A percentile compares a stretch with the other conserved stretches of the same genome.
phyloP scores from a whole-genome alignment of 805 yeast species.

The Saccharomycopsis selenospora region DNA sequence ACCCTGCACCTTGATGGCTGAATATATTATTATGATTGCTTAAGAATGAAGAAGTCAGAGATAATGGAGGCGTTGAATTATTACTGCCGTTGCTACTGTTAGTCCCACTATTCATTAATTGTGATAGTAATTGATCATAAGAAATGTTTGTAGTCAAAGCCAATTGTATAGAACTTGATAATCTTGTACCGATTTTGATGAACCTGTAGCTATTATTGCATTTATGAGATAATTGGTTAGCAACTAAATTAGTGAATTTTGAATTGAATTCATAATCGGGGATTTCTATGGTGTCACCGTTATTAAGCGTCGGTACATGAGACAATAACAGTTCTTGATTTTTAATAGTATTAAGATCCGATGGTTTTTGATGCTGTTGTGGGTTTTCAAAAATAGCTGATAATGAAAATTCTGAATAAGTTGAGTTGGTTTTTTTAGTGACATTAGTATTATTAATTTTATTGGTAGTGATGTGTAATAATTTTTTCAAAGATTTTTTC shows the following conservation, averaged over 20 bases:
- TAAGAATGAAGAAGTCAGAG: not conserved
- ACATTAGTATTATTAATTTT: too few species aligned
- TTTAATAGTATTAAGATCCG: too few species aligned
- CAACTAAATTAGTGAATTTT: not conserved
- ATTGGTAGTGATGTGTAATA: constrained; percentile 2
- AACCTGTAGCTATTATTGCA: not conserved
- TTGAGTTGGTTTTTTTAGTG: too few species aligned
- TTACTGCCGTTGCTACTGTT: not conserved
- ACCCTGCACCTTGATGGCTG: not conserved
- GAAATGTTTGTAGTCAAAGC: constrained; percentile 9
- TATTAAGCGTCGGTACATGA: not conserved
- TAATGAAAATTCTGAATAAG: too few species aligned
- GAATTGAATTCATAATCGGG: not conserved
- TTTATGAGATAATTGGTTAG: not conserved
- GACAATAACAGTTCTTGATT: too few species aligned
- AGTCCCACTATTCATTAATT: not conserved
- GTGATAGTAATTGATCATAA: constrained; percentile 12
- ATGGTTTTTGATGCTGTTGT: too few species aligned
- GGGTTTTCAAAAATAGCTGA: too few species aligned
- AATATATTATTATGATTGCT: not conserved
- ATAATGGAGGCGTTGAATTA: not conserved
- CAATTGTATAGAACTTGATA: constrained; percentile 4
- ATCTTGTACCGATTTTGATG: not conserved
- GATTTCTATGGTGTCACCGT: not conserved
- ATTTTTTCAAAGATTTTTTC: constrained; percentile 10